A percentile compares a stretch with the other conserved stretches of the same genome.
Evolutionary conservation across 805 yeast genomes (phyloP).

Genomic region (Starmerella geochares): DNA sequence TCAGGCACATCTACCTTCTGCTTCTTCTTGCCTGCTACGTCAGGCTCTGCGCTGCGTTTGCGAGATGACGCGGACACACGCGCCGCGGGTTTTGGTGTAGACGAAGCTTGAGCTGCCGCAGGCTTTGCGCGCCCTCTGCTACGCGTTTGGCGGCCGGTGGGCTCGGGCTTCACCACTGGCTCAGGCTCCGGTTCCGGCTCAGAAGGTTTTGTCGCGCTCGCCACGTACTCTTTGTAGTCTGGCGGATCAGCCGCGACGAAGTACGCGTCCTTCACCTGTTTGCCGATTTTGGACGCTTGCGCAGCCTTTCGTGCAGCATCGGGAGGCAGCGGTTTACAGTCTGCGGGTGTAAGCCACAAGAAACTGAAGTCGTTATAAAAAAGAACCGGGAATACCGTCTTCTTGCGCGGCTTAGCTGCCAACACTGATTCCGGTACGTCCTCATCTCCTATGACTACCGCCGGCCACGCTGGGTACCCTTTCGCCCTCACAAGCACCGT

Average conservation of each 20-base stretch:
- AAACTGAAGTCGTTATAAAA: constrained; percentile 62
- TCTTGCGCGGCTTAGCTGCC: constrained; percentile 41
- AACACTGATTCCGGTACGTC: constrained; percentile 50
- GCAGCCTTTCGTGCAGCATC: constrained; percentile 21
- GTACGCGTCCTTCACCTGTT: constrained; percentile 24
- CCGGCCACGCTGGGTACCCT: constrained; percentile 85
- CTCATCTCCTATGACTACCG: constrained; percentile 54
- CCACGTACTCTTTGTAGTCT: constrained; percentile 19
- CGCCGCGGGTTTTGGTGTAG: background rate
- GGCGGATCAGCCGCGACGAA: constrained; percentile 25
- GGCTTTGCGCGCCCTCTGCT: constrained; percentile 28
- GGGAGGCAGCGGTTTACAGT: constrained; percentile 17
- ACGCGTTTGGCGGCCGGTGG: constrained; percentile 38
- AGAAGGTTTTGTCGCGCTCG: background rate
- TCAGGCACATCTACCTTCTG: constrained; percentile 4
- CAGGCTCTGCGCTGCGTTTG: constrained; percentile 1
- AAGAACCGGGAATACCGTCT: constrained; percentile 40
- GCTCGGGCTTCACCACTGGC: constrained; percentile 32
- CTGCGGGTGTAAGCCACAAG: constrained; percentile 45
- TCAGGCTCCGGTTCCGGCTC: constrained; percentile 4
- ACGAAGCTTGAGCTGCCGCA: constrained; percentile 5
- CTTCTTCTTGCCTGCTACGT: background rate
- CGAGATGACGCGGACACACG: background rate
- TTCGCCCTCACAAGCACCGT: constrained; percentile 64
- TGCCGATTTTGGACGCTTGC: constrained; percentile 16